A percentile compares a stretch with the other conserved stretches of the same genome.
Conservation (phyloP, 2,329 filamentous ascomycete species). For the Purpureocillium lavendulum region DNA sequence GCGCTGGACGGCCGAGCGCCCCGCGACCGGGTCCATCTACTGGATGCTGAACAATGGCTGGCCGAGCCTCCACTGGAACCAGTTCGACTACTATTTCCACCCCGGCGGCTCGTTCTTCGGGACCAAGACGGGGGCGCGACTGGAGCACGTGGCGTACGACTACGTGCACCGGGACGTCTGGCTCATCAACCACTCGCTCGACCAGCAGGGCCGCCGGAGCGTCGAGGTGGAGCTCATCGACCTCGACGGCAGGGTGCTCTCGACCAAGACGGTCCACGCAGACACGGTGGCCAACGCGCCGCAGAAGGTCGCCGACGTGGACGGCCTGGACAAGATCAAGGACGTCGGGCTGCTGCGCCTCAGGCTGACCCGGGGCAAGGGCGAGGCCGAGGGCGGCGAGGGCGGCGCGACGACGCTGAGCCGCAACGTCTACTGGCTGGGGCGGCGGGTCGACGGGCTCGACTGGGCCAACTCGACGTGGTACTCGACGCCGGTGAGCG, state of each 20-base stretch:
- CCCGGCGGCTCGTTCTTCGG: slow-evolving; percentile 52
- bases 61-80: slow-evolving; percentile 57
- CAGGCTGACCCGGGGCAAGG: too few species aligned
- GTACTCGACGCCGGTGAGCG: slow-evolving; percentile 48
- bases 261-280: slow-evolving; percentile 18
- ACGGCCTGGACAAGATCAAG: slow-evolving; percentile 19
- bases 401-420: slow-evolving; percentile 28
- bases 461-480: slow-evolving; percentile 50
- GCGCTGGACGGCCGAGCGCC: slow-evolving; percentile 38
- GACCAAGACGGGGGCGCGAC: slow-evolving; percentile 39
- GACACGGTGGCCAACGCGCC: slow-evolving; percentile 35
- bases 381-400: too few species aligned
- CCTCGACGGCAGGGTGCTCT: slow-evolving; percentile 33
- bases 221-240: slow-evolving; percentile 42
- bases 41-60: slow-evolving; percentile 62
- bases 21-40: slow-evolving; percentile 54
- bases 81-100: slow-evolving; percentile 55
- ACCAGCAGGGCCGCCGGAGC: slow-evolving; percentile 26
- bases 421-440: slow-evolving; percentile 54
- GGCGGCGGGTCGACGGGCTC: slow-evolving; percentile 35
- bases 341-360: slow-evolving; percentile 44
- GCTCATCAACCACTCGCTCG: slow-evolving; percentile 45
- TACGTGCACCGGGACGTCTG: slow-evolving; percentile 37
- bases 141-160: slow-evolving; percentile 48
- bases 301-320: slow-evolving; percentile 19